phyloP scores from a whole-genome alignment of 495 filamentous ascomycete genomes.

The Xylaria flabelliformis region DNA sequence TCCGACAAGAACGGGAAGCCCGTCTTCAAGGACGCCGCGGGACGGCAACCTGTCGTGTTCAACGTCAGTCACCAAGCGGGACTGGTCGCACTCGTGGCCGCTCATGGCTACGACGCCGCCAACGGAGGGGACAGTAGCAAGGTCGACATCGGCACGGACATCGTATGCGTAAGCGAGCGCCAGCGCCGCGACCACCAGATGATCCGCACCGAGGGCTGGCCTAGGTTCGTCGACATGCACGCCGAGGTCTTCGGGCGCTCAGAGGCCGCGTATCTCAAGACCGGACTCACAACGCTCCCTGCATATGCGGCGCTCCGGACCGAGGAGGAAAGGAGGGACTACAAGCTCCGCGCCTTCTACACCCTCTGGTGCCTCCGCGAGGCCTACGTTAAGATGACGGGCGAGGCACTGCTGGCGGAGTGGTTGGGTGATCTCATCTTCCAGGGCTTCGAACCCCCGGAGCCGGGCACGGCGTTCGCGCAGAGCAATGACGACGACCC shows the following conservation, averaged over 20 bases:
- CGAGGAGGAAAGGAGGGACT: conserved; percentile 32
- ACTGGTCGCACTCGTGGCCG: conserved; percentile 65
- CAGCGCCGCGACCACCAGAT: conserved; percentile 57
- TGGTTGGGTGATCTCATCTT: conserved; percentile 79
- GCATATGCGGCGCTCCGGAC: conserved; percentile 33
- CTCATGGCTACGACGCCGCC: conserved; percentile 41
- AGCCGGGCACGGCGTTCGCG: conserved; percentile 30
- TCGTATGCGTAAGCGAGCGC: conserved; percentile 78
- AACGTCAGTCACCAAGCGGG: conserved; percentile 90
- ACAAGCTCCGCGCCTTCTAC: conserved; percentile 75
- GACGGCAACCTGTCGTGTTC: conserved; percentile 65
- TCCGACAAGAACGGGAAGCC: conserved; percentile 71
- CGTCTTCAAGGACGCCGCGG: conserved; percentile 45
- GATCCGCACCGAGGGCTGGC: conserved; percentile 60
- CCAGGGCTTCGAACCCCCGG: conserved; percentile 55
- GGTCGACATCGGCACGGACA: conserved; percentile 68
- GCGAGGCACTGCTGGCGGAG: conserved; percentile 80
- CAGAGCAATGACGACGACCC: conserved; percentile 34
- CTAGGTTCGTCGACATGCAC: conserved; percentile 77
- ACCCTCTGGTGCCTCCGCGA: conserved; percentile 89
- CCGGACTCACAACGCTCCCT: conserved; percentile 31
- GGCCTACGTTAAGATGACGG: conserved; percentile 92
- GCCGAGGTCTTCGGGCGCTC: conserved; percentile 70
- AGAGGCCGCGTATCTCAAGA: conserved; percentile 50
- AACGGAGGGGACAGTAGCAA: conserved; percentile 29